Conservation (phyloP, 2,329 filamentous ascomycete species). For the Pyrenophora seminiperda region DNA sequence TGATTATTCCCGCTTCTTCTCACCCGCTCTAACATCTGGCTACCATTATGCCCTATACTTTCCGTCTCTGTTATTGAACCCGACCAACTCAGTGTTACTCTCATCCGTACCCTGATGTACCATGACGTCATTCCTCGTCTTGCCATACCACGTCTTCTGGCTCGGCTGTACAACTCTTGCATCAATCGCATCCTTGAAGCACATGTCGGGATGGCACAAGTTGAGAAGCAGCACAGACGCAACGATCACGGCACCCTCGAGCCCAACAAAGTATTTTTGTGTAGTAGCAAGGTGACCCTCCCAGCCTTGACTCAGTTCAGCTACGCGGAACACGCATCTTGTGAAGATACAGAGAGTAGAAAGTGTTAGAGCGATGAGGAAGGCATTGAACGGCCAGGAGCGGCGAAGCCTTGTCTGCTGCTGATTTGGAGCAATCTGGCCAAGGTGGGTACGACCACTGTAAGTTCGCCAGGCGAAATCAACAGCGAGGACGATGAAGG, state of each 20-base stretch:
- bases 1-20: too few species aligned
- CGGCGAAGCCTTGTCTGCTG: slow-evolving; percentile 31
- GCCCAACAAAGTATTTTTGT: slow-evolving; percentile 47
- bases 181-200: slow-evolving; percentile 41
- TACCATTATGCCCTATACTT: not conserved
- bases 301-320: slow-evolving; percentile 70
- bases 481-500: slow-evolving; percentile 50
- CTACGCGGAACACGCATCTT: slow-evolving; percentile 68
- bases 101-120: not conserved
- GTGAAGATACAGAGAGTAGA: slow-evolving; percentile 68
- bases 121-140: not conserved
- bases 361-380: slow-evolving; percentile 60
- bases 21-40: not conserved
- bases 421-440: slow-evolving; percentile 31
- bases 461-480: slow-evolving; percentile 48
- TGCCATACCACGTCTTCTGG: not conserved
- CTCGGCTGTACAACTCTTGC: slow-evolving; percentile 14
- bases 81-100: slow-evolving; percentile 16
- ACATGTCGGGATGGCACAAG: slow-evolving; percentile 45
- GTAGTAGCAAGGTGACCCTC: slow-evolving; percentile 60
- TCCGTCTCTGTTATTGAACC: not conserved
- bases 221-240: slow-evolving; percentile 44
- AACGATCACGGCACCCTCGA: slow-evolving; percentile 45
- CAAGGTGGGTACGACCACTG: slow-evolving; percentile 21
- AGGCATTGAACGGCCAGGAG: slow-evolving; percentile 57